These are phyloP conservation scores for Penicillium chermesinum DNA, from an alignment of 495 filamentous ascomycete genomes.

Conservation along the genomic window DNA sequence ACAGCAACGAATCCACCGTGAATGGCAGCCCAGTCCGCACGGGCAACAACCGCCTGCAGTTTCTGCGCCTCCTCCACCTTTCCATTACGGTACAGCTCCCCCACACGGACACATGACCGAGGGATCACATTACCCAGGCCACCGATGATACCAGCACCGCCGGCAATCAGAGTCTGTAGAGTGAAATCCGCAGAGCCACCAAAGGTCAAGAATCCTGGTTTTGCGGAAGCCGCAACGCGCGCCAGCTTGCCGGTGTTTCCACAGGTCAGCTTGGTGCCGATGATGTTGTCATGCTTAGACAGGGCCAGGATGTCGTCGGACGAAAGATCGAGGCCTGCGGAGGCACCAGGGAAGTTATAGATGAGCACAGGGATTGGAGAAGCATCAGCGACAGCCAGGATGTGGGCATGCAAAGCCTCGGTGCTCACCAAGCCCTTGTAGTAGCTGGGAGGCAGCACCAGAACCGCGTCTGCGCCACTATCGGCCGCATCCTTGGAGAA, in stretches of 20 bases:
- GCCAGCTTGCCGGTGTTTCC: slow-evolving; percentile 91
- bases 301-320: slow-evolving; percentile 75
- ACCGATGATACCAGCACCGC: slow-evolving; percentile 80
- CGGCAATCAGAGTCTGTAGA: slow-evolving; percentile 75
- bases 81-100: slow-evolving; percentile 68
- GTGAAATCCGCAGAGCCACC: slow-evolving; percentile 91
- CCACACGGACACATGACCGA: slow-evolving; percentile 63
- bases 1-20: slow-evolving; percentile 81
- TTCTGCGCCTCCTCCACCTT: slow-evolving; percentile 65
- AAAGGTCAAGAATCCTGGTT: slow-evolving; percentile 67
- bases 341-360: slow-evolving; percentile 89
- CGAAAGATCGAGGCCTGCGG: slow-evolving; percentile 72
- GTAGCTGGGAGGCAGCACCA: slow-evolving; percentile 82
- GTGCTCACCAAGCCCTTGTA: slow-evolving; percentile 61
- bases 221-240: slow-evolving; percentile 63
- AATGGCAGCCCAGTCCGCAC: slow-evolving; percentile 84
- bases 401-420: slow-evolving; percentile 63
- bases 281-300: slow-evolving; percentile 76
- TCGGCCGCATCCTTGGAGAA: slow-evolving; percentile 69
- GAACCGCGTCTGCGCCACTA: slow-evolving; percentile 76
- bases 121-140: slow-evolving; percentile 83
- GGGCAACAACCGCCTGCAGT: slow-evolving; percentile 73
- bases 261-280: slow-evolving; percentile 88
- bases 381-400: slow-evolving; percentile 68
- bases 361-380: slow-evolving; percentile 86